A percentile compares a stretch with the other conserved stretches of the same genome.
These are phyloP conservation scores for Volvariella surrecta DNA, from an alignment of 1,284 basidiomycete species.

Conservation along the genomic window DNA sequence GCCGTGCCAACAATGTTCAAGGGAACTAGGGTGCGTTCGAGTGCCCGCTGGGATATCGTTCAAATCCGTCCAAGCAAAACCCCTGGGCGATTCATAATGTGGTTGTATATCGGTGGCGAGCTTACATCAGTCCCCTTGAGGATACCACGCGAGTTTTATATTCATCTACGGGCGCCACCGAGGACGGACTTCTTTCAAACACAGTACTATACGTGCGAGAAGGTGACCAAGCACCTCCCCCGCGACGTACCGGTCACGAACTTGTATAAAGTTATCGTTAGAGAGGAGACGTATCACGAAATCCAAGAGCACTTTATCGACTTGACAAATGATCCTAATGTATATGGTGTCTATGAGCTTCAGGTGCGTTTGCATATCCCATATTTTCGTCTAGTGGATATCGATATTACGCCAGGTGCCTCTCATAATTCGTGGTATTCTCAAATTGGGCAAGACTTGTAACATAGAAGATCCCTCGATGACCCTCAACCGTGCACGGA, in stretches of 20 bases:
- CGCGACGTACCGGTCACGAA: constrained; percentile 72
- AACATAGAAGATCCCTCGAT: constrained; percentile 57
- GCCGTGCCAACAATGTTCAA: constrained; percentile 74
- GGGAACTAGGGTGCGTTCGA: constrained; percentile 56
- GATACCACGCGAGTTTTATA: constrained; percentile 88
- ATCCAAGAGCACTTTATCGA: constrained; percentile 89
- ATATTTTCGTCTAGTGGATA: constrained; percentile 2
- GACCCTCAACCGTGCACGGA: constrained; percentile 81
- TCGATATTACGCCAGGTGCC: constrained; percentile 65
- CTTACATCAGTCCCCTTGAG: constrained; percentile 77
- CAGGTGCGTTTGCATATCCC: constrained; percentile 46
- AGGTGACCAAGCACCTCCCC: constrained; percentile 76
- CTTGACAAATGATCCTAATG: constrained; percentile 89
- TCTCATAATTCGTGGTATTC: constrained; percentile 73
- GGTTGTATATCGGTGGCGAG: constrained; percentile 81
- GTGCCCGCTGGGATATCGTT: constrained; percentile 86
- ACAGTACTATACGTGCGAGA: constrained; percentile 65
- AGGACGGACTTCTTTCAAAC: constrained; percentile 56
- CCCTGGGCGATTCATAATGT: constrained; percentile 83
- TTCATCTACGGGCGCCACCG: constrained; percentile 74
- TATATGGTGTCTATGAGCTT: constrained; percentile 92
- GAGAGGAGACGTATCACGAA: constrained; percentile 79
- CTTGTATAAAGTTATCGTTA: constrained; percentile 79
- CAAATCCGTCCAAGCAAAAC: constrained; percentile 78
- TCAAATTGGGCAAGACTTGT: constrained; percentile 84